Percentiles rank a stretch among this genome's conserved stretches.
phyloP scores from a whole-genome alignment of 225 moss, liverwort and hornwort genomes.

The Physcomitrium patens region DNA sequence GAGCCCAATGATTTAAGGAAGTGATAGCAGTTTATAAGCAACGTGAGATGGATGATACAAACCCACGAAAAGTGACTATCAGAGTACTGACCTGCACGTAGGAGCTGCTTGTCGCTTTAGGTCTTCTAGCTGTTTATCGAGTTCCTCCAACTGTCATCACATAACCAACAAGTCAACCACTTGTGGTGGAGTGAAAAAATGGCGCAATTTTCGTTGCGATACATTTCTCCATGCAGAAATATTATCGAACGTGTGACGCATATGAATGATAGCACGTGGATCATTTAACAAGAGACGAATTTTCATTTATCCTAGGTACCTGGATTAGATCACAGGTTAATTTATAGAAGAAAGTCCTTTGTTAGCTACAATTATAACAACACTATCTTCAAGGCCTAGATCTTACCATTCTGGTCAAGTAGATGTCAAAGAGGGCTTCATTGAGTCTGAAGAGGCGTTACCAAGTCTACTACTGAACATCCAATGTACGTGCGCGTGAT shows the following conservation, averaged over 20 bases:
- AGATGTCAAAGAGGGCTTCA: no score
- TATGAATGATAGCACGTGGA: not conserved
- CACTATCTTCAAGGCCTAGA: no score
- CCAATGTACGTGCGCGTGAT: no score
- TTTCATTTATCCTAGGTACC: no score
- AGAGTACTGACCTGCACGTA: constrained; percentile 71
- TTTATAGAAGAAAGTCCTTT: no score
- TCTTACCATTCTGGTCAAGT: no score
- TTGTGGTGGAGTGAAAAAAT: not conserved
- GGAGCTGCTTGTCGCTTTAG: constrained; percentile 94
- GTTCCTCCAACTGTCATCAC: constrained; percentile 83
- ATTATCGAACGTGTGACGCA: not conserved
- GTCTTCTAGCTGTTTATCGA: constrained; percentile 89
- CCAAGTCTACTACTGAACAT: no score
- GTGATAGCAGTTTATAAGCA: constrained; percentile 7
- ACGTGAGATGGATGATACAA: constrained; percentile 4
- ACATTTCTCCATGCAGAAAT: not conserved
- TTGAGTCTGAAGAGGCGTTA: no score
- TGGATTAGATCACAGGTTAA: no score
- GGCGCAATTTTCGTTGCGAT: not conserved
- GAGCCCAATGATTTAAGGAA: no score
- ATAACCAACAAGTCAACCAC: constrained; percentile 18
- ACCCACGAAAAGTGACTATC: not conserved
- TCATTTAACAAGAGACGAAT: no score
- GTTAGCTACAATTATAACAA: no score